A percentile compares a stretch with the other conserved stretches of the same genome.
These are phyloP conservation scores for Globisporangium spiculum DNA, from an alignment of 352 stramenopile genomes.

Conservation along the genomic window DNA sequence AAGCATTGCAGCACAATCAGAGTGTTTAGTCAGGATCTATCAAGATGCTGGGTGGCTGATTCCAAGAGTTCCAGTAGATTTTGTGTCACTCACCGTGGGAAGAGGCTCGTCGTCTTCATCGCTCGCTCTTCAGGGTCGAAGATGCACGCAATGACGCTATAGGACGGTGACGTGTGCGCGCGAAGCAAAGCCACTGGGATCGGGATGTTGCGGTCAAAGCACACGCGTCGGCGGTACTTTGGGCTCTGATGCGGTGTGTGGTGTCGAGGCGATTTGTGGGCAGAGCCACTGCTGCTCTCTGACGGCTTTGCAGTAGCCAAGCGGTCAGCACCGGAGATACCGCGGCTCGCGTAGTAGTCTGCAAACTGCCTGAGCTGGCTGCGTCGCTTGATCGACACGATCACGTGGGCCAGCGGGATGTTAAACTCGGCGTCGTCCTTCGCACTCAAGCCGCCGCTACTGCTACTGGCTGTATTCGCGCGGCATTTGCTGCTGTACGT, in stretches of 20 bases:
- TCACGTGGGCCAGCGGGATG: conserved; percentile 61
- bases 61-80: not conserved
- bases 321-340: conserved; percentile 57
- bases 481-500: conserved; percentile 26
- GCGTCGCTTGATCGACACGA: conserved; percentile 68
- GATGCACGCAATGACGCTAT: conserved; percentile 32
- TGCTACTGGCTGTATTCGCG: not conserved
- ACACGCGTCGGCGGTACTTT: not conserved
- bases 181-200: conserved; percentile 20
- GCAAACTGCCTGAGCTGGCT: conserved; percentile 67
- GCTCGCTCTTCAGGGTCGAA: conserved; percentile 27
- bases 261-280: not conserved
- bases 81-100: conserved; percentile 17
- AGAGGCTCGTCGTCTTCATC: conserved; percentile 21
- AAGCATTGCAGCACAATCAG: not conserved
- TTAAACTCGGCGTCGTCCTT: conserved; percentile 31
- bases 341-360: conserved; percentile 61
- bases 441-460: not conserved
- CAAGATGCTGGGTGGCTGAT: not conserved
- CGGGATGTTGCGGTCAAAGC: conserved; percentile 4
- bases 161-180: conserved; percentile 9
- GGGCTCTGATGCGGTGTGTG: not conserved
- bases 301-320: conserved; percentile 24
- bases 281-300: not conserved
- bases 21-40: not conserved